Base-by-base conservation (phyloP, 441 rosid genomes). In the Macaranga tanarius region DNA sequence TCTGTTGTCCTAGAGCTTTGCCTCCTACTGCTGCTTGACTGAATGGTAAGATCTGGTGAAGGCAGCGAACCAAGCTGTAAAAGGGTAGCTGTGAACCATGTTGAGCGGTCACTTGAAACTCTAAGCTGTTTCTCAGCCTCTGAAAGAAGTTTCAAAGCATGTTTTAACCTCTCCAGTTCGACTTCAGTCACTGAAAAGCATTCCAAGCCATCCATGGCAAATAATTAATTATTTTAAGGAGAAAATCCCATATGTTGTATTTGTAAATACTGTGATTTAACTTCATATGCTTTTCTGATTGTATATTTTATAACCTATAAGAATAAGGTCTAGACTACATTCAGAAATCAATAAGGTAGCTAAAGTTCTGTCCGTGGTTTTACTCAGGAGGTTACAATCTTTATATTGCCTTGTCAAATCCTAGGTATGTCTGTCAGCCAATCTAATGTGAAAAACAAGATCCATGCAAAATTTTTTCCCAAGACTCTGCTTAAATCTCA, bases 21-120 rank as follows among this genome's bases (percentile, higher is more conserved):
- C 85, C 92, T 87, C 75, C 93, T 79, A 73, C 96, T 91, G 84
- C 98, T 85, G 77, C 92, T 86, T 61, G 97, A 85, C 76, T 79
- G 91, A 69, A n/a, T n/a, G n/a, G 89, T 85, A 63, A 87, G 74
- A 56, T 93, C 97, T 42, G 90, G 89, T 47, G 97, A 93, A 79
- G 93, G 86, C 77, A 88, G 79, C 5, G 97, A 93, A 62, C 98
- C 97, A 69, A 95, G 97, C 89, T 93, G 99, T 69, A 96, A 83
- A 45, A 96, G 85, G 26, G 97, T 90, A 19, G 98, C 97, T 5
- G 97, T 92, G 87, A 96, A 93, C 99, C 99, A 96, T 31, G 97
- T 96, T 55, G 97, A 92, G 67, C 97, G 96, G 79, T 96, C 99
- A 77, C 84, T 96, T 56, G 97, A 88, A 75, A 89, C 87, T 71